A percentile compares a stretch with the other conserved stretches of the same genome.
Conservation (phyloP, 495 filamentous ascomycete genomes). For the Friedmanniomyces endolithicus region DNA sequence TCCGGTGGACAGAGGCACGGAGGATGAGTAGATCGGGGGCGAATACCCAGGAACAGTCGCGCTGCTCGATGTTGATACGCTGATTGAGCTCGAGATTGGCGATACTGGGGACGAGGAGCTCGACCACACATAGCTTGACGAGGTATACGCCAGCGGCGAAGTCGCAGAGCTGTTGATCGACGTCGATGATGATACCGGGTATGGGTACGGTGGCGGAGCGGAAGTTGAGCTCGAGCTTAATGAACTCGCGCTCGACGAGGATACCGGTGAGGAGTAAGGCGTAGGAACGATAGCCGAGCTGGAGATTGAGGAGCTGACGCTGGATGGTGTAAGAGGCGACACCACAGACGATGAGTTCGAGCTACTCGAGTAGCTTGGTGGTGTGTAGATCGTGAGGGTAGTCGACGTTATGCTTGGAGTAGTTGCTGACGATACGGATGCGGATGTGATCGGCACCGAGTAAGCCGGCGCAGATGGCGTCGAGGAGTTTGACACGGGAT, state of each 20-base stretch:
- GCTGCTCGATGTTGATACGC: not conserved
- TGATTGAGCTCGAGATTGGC: slow-evolving; percentile 2
- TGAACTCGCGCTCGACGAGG: not conserved
- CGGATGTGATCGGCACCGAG: too few relatives aligned
- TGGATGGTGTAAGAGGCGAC: not conserved
- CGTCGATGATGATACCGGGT: not conserved
- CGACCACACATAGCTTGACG: not conserved
- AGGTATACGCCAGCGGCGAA: not conserved
- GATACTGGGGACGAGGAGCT: slow-evolving; percentile 1
- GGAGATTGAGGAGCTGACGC: not conserved
- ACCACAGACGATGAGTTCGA: not conserved
- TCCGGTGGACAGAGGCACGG: not conserved
- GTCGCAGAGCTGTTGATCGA: not conserved
- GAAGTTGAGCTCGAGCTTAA: not conserved
- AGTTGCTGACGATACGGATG: too few relatives aligned
- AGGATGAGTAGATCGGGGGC: not conserved
- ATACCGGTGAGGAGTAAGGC: not conserved
- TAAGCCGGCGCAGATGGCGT: too few relatives aligned
- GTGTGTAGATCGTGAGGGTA: too few relatives aligned
- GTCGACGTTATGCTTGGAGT: too few relatives aligned
- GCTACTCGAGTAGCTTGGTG: not conserved
- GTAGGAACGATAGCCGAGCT: not conserved
- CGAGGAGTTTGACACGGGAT: not conserved
- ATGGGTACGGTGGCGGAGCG: not conserved
- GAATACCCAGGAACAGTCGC: not conserved